Percentiles rank a stretch among this genome's conserved stretches.
phyloP scores from a whole-genome alignment of 2,329 filamentous ascomycete genomes.

The Colletotrichum agaves region DNA sequence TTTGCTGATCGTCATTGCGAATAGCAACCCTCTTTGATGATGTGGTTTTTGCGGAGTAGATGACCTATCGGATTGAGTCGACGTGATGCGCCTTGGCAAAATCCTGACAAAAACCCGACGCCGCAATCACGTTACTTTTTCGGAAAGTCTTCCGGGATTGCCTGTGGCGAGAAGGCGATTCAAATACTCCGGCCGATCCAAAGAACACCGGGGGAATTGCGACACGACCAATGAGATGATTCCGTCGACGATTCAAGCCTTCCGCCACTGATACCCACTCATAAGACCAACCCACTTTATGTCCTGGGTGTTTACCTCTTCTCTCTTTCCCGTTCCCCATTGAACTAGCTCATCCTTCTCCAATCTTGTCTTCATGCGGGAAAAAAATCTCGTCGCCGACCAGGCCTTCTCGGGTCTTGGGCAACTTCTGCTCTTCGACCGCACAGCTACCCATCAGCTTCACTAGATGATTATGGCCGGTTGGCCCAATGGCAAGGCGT shows the following conservation, averaged over 20 bases:
- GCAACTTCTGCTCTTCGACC: not conserved
- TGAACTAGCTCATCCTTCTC: conserved; percentile 1
- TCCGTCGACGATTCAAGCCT: not conserved
- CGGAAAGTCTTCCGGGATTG: not conserved
- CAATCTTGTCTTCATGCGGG: not conserved
- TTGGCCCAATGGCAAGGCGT: conserved; percentile 55
- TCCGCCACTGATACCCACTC: not conserved
- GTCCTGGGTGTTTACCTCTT: not conserved
- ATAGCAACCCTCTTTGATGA: conserved; percentile 6
- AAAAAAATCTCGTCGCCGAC: conserved; percentile 17
- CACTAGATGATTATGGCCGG: not conserved
- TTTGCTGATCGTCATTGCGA: not conserved
- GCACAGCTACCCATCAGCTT: not conserved
- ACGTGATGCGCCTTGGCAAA: not conserved
- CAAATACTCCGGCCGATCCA: conserved; percentile 10
- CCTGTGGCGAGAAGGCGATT: not conserved
- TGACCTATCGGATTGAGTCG: not conserved
- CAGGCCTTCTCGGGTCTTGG: not conserved
- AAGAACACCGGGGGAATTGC: not conserved
- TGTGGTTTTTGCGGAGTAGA: not conserved
- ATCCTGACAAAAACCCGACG: not conserved
- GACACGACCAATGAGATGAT: not conserved
- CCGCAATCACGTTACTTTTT: not conserved
- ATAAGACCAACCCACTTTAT: not conserved
- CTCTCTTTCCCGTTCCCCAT: conserved; percentile 17